phyloP scores from a whole-genome alignment of 2,329 filamentous ascomycete genomes.

The Aspergillus versicolor region DNA sequence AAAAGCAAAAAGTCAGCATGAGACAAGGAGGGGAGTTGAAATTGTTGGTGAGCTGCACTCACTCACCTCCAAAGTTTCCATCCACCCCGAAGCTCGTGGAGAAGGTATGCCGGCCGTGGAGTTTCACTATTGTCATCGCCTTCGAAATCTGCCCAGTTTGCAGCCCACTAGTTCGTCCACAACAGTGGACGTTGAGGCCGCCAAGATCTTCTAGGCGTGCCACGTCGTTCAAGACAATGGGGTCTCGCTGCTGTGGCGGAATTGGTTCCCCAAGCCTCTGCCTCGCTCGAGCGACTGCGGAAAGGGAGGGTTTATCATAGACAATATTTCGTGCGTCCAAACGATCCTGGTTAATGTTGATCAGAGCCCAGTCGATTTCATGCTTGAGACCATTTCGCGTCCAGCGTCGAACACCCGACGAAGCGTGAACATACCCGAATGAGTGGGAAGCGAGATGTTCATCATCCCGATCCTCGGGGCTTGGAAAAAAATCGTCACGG shows the following conservation, averaged over 20 bases:
- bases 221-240: constrained; percentile 57
- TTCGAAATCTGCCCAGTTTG: constrained; percentile 76
- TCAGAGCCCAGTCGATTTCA: constrained; percentile 94
- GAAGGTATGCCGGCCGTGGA: constrained; percentile 78
- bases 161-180: constrained; percentile 81
- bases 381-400: constrained; percentile 71
- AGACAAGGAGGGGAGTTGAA: neutral
- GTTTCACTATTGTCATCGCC: constrained; percentile 79
- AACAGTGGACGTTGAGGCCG: constrained; percentile 78
- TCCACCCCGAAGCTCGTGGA: constrained; percentile 68
- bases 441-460: constrained; percentile 81
- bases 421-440: constrained; percentile 82
- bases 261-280: constrained; percentile 52
- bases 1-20: constrained; percentile 5
- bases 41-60: constrained; percentile 17
- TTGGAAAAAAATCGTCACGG: constrained; percentile 77
- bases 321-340: constrained; percentile 72
- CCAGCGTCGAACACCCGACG: constrained; percentile 81
- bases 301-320: constrained; percentile 24
- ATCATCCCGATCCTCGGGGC: constrained; percentile 70
- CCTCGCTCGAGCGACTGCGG: constrained; percentile 33
- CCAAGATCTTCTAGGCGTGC: constrained; percentile 59
- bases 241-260: constrained; percentile 31
- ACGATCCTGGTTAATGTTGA: constrained; percentile 72
- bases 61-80: constrained; percentile 57